Conservation (phyloP, 768 basidiomycete genomes). For the Tricholoma sp. region DNA sequence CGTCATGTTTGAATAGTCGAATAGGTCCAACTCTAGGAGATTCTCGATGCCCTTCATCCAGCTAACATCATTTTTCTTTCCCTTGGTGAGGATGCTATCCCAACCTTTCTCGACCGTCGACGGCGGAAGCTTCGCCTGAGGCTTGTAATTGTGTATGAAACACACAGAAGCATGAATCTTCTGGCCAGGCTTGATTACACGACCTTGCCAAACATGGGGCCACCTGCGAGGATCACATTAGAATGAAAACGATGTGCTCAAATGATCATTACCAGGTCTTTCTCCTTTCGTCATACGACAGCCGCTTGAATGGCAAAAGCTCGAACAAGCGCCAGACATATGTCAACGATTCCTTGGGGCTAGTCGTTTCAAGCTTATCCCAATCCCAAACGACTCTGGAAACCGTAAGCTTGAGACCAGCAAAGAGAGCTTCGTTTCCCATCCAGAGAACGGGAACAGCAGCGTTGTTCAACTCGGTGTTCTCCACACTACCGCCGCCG, state of each 20-base stretch:
- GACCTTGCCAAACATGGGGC: background rate
- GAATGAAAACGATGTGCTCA: background rate
- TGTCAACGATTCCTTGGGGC: background rate
- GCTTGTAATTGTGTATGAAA: background rate
- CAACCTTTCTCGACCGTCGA: background rate
- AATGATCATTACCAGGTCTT: background rate
- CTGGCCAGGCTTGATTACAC: background rate
- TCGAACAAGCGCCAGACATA: background rate
- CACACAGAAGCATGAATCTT: background rate
- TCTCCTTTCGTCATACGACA: background rate
- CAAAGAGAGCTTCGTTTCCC: constrained; percentile 11
- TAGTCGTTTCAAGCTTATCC: background rate
- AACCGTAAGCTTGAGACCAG: constrained; percentile 8
- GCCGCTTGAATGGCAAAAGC: background rate
- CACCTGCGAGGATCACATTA: too few relatives aligned
- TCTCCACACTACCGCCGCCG: background rate
- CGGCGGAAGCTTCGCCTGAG: background rate
- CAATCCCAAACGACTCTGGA: background rate
- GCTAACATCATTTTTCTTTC: background rate
- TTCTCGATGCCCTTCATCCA: background rate
- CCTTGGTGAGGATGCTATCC: background rate
- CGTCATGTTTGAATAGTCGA: background rate
- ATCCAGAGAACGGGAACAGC: constrained; percentile 12
- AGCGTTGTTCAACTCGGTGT: background rate
- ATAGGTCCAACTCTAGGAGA: background rate